phyloP scores from a whole-genome alignment of 208 protist species.

The Leptomonas pyrrhocoris region DNA sequence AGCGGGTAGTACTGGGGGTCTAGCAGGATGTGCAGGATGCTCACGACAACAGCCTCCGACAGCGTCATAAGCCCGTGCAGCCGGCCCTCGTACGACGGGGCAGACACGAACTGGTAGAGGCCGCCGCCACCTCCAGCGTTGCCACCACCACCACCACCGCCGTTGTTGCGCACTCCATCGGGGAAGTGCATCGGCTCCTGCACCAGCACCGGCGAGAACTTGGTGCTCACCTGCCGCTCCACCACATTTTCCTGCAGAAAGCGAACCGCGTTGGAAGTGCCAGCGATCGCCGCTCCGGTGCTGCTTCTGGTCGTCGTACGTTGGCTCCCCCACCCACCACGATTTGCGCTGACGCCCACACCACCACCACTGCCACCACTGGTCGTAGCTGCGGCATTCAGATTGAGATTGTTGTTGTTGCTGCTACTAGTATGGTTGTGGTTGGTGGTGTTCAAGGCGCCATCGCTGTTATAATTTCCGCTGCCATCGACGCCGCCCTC shows the following conservation, averaged over 20 bases:
- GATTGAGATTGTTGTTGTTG: neutral
- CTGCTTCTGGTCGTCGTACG: neutral
- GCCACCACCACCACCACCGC: conserved; percentile 1
- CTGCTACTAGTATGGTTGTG: no score
- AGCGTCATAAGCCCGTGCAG: conserved; percentile 74
- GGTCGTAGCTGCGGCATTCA: neutral
- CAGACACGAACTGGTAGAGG: neutral
- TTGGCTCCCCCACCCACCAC: conserved; percentile 2
- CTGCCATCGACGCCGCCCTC: conserved; percentile 9
- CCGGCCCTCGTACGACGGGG: conserved; percentile 28
- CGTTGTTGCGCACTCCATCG: neutral
- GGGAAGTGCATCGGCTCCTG: conserved; percentile 27
- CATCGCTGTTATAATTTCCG: conserved; percentile 9
- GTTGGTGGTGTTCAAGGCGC: neutral
- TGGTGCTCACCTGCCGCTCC: conserved; percentile 22
- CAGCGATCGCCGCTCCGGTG: neutral
- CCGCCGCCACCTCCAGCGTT: neutral
- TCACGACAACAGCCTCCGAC: conserved; percentile 87
- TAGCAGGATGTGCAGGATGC: conserved; percentile 94
- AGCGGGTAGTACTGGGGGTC: conserved; percentile 96
- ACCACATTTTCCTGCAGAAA: conserved; percentile 46
- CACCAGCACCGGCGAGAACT: conserved; percentile 27
- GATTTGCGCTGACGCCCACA: neutral
- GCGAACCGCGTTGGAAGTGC: conserved; percentile 48
- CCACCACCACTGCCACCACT: neutral